These are phyloP conservation scores for Paraconiothyrium brasiliense DNA, from an alignment of 2,329 filamentous ascomycete genomes.

Conservation along the genomic window DNA sequence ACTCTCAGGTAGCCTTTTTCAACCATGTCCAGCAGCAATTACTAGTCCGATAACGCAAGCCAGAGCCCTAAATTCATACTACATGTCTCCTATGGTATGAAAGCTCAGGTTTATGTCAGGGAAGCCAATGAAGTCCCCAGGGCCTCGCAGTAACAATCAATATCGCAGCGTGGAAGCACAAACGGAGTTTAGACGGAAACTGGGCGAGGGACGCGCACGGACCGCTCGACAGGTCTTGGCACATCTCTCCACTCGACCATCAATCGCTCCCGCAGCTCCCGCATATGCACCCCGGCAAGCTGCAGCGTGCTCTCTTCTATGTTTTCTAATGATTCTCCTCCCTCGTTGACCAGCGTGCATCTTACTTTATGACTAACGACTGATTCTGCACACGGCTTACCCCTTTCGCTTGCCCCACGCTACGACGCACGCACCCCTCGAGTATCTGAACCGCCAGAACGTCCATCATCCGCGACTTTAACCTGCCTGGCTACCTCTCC, in stretches of 20 bases:
- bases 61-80: too few relatives aligned
- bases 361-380: constrained; percentile 22
- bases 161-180: background rate
- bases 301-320: constrained; percentile 11
- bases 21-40: too few relatives aligned
- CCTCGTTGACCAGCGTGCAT: constrained; percentile 25
- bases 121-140: too few relatives aligned
- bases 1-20: too few relatives aligned
- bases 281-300: constrained; percentile 15
- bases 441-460: constrained; percentile 3
- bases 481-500: constrained; percentile 39
- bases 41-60: too few relatives aligned
- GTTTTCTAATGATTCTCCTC: constrained; percentile 16
- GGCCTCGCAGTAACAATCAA: too few relatives aligned
- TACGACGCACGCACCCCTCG: constrained; percentile 19
- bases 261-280: constrained; percentile 17
- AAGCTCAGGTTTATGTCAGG: too few relatives aligned
- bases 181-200: constrained; percentile 7
- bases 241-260: constrained; percentile 15
- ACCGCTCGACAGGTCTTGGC: constrained; percentile 11
- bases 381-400: constrained; percentile 11
- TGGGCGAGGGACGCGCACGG: constrained; percentile 3
- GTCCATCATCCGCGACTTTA: constrained; percentile 18
- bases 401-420: constrained; percentile 16
- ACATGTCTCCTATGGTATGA: too few relatives aligned